phyloP scores from a whole-genome alignment of 176 grass and related monocot genomes.

The Phoenix dactylifera region DNA sequence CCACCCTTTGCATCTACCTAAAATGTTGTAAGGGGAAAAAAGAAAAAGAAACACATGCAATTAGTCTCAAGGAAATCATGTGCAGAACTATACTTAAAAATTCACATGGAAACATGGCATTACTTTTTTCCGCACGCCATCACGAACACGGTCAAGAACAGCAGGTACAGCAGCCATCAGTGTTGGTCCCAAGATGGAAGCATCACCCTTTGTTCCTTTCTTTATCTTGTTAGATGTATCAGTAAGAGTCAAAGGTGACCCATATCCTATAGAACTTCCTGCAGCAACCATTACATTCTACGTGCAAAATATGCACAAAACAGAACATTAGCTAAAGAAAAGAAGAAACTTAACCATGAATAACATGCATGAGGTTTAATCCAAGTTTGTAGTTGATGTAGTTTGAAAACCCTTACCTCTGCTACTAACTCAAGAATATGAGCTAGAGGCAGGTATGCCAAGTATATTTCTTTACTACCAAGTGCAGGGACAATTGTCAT shows the following conservation, averaged over 20 bases:
- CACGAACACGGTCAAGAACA: constrained; percentile 73
- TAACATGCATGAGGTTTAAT: too few species aligned
- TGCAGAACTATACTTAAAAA: too few species aligned
- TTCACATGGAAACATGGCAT: background rate
- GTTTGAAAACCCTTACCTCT: constrained; percentile 41
- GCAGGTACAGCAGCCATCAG: constrained; percentile 81
- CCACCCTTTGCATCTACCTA: constrained; percentile 79
- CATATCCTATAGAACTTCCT: constrained; percentile 65
- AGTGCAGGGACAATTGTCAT: constrained; percentile 63
- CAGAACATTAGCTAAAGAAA: too few species aligned
- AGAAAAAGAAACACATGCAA: too few species aligned
- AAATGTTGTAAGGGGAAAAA: constrained; percentile 8
- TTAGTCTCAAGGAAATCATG: too few species aligned
- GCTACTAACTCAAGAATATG: constrained; percentile 85
- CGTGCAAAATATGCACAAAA: too few species aligned
- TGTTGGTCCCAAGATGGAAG: constrained; percentile 66
- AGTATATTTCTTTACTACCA: constrained; percentile 51
- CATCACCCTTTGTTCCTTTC: constrained; percentile 87
- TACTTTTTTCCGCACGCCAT: constrained; percentile 84
- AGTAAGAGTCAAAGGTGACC: constrained; percentile 71
- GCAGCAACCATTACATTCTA: constrained; percentile 80
- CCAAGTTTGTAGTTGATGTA: too few species aligned
- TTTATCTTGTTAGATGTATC: constrained; percentile 92
- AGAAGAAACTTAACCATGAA: too few species aligned
- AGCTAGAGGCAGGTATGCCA: constrained; percentile 79